A percentile compares a stretch with the other conserved stretches of the same genome.
Conservation (phyloP, 192 early-diverging fungal genomes). For the Funneliformis geosporum region DNA sequence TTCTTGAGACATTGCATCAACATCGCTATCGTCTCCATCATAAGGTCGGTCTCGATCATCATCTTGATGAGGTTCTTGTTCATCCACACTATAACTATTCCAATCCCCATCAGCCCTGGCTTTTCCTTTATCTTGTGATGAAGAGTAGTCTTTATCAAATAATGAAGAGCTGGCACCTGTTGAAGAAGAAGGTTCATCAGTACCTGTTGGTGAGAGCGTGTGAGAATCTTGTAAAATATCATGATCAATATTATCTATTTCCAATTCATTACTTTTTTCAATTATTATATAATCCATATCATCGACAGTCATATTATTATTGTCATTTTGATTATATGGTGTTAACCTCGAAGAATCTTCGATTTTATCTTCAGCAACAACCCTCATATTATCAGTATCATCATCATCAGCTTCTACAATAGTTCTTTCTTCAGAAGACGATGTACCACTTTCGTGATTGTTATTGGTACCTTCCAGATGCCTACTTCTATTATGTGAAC, state of each 20-base stretch:
- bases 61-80: constrained; percentile 12
- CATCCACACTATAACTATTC: background rate
- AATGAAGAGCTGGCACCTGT: constrained; percentile 2
- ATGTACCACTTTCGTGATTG: constrained; percentile 20
- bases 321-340: constrained; percentile 4
- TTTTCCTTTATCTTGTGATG: constrained; percentile 26
- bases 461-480: constrained; percentile 11
- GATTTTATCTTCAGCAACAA: background rate
- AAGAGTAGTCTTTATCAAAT: background rate
- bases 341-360: background rate
- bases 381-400: constrained; percentile 5
- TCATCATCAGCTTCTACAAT: constrained; percentile 26
- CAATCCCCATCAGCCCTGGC: constrained; percentile 18
- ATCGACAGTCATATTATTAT: constrained; percentile 16
- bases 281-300: background rate
- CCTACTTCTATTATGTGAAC: background rate
- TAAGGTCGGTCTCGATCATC: constrained; percentile 42
- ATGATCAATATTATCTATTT: background rate
- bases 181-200: constrained; percentile 6
- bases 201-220: constrained; percentile 5
- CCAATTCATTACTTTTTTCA: background rate
- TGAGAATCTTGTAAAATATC: background rate
- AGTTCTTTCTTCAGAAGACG: constrained; percentile 28
- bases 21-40: constrained; percentile 46
- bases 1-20: constrained; percentile 42